Evolutionary conservation across 176 grass and related monocot genomes (phyloP).

Genomic region (Secale cereale): DNA sequence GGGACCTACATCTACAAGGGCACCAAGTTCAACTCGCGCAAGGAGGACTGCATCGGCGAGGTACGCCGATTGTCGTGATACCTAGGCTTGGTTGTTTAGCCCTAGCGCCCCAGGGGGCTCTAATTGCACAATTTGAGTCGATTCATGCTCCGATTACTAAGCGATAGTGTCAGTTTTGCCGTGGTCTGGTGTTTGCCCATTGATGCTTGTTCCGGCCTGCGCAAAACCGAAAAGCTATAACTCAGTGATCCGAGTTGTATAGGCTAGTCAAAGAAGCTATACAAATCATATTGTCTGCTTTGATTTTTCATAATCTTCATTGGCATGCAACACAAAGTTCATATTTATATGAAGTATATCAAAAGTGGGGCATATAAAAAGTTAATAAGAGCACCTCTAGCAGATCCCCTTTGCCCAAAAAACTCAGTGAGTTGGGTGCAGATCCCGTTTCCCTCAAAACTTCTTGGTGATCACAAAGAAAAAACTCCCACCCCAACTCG

Average conservation of each 20-base stretch:
- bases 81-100: neutral
- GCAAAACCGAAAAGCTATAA: neutral
- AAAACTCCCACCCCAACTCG: no score
- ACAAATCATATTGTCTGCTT: neutral
- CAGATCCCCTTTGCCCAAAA: no score
- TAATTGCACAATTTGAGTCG: neutral
- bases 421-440: no score
- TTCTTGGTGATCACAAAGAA: no score
- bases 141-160: neutral
- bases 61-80: neutral
- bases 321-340: neutral
- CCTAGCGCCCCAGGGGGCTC: neutral
- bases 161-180: neutral
- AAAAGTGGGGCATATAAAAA: no score
- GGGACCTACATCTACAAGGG: constrained; percentile 83
- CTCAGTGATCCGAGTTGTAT: neutral
- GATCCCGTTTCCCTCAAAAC: no score
- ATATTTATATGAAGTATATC: neutral
- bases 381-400: no score
- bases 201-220: neutral
- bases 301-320: neutral
- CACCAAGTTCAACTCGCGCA: constrained; percentile 87
- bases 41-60: constrained; percentile 67
- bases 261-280: neutral
- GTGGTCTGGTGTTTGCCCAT: neutral